Base-by-base conservation (phyloP, 306 rosid genomes). In the Glycine soja region DNA sequence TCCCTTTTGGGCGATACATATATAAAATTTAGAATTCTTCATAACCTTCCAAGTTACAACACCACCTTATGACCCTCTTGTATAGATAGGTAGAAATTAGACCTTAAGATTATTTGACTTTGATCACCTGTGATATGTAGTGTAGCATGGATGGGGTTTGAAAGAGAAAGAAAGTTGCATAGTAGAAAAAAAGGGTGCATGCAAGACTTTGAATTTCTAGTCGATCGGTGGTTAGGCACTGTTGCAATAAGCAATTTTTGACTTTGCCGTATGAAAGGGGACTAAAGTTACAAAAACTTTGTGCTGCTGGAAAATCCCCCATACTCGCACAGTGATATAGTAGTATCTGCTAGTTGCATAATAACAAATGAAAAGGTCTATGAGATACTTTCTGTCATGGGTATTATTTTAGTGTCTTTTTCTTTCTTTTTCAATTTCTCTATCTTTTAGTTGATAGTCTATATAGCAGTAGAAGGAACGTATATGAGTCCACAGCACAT, bases 201-300 rank as follows among this genome's bases (percentile, higher is more conserved):
- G 18, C 30, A 52, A 45, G 81, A 83, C 79, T 80, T 77, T 59
- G 75, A 81, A 73, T 30, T 77, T 53, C 13, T 36, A 48, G 87
- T 81, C 82, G 76, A 76, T 81, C 82, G 76, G 79, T 81, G 84
- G 83, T 68, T 80, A 54, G 76, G 9, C 84, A 77, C 24, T 73
- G 65, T 70, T 50, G 75, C 63, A 43, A 66, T 72, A 13, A 66
- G 45, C 85, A 58, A 86, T 78, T 64, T 86, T 85, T 83, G 91
- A 81, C 91, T 78, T 74, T 83, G 45, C 51, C 36, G 70, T 74
- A 30, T 12, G 6, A 78, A 70, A 76, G 70, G 89, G 86, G 91
- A 83, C 86, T 86, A 88, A 48, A 14, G 16, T 74, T 30, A 70
- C 30, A 71, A 76, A 30, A 51, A 52, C 30, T 16, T 47, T 62